These are phyloP conservation scores for Hyphodiscus sp. DNA, from an alignment of 2,329 filamentous ascomycete genomes.

Conservation along the genomic window DNA sequence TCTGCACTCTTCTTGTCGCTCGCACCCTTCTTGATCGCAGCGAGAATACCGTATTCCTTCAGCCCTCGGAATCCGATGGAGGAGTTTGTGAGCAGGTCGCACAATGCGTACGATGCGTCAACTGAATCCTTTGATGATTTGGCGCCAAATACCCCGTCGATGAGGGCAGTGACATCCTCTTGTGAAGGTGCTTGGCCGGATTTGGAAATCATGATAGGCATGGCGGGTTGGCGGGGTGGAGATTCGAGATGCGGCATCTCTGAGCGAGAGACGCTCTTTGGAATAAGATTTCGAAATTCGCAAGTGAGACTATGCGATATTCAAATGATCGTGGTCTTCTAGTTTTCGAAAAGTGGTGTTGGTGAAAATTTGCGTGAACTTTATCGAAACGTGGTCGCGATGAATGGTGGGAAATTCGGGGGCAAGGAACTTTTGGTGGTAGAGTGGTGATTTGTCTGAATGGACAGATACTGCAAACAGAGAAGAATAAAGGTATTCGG, in stretches of 20 bases:
- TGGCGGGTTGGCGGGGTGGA: slow-evolving; percentile 28
- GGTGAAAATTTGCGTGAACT: slow-evolving; percentile 16
- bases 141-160: slow-evolving; percentile 58
- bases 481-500: slow-evolving; percentile 9
- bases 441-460: slow-evolving; percentile 19
- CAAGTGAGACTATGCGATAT: slow-evolving; percentile 8
- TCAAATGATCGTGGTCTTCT: neutral
- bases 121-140: slow-evolving; percentile 49
- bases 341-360: slow-evolving; percentile 5
- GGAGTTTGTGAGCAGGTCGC: slow-evolving; percentile 57
- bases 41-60: slow-evolving; percentile 53
- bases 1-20: slow-evolving; percentile 88
- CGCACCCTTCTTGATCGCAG: slow-evolving; percentile 68
- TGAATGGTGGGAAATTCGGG: slow-evolving; percentile 12
- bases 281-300: slow-evolving; percentile 11
- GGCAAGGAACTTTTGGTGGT: slow-evolving; percentile 16
- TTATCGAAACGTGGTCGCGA: slow-evolving; percentile 20
- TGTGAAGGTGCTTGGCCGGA: slow-evolving; percentile 45
- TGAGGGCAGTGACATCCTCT: slow-evolving; percentile 58
- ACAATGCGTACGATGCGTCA: slow-evolving; percentile 59
- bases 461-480: slow-evolving; percentile 16
- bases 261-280: slow-evolving; percentile 21
- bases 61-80: slow-evolving; percentile 55
- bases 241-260: slow-evolving; percentile 43
- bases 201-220: slow-evolving; percentile 42